Evolutionary conservation across 129 eudicot genomes (phyloP), one percentile per base, ranked within the genome.

Genomic region (Ambrosia artemisiifolia): DNA sequence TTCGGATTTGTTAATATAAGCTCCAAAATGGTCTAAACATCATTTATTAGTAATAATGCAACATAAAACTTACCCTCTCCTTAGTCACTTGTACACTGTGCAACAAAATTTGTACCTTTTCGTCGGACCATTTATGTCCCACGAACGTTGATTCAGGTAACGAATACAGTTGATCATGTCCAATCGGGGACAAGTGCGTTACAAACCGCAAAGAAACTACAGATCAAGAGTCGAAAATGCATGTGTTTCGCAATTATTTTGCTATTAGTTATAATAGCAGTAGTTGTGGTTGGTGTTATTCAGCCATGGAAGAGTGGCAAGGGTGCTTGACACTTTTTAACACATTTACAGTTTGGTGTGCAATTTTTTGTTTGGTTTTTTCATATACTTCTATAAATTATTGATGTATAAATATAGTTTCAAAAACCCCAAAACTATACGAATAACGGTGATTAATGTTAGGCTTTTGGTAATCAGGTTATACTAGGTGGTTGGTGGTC

Each of bases 141-240:
- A 12, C 57, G 64, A 68, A 24, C 49, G 49, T 80, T 69, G 81
- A 84, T 73, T 55, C 90, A 92, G 95, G 95, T 89, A 55, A 67
- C 89, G 40, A 92, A 84, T 69, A 83, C 96, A 65, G 95, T 92
- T 44, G 95, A 89, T 70, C 91, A 85, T 72, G 98, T 92, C 84
- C 91, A 89, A 72, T 72, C 85, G 30, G 98, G 96, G 79, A 89
- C 88, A 74, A 85, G 80, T 82, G 98, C 96, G 50, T 86, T 92
- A 56, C 88, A 81, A 59, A 85, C 77, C 12, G 98, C 98, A 81
- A 88, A 83, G 86, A 85, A 70, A 85, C 90, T 88, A 42, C 96
- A 92, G 83, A 92, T 66, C 90, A 87, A 81, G 18, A 82, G 94
- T 67, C 77, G 91, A 68, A 92, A 92, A 83, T 89, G 96, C 82